Evolutionary conservation across 2,329 filamentous ascomycete genomes (phyloP).

Genomic region (Fusarium stilboides): DNA sequence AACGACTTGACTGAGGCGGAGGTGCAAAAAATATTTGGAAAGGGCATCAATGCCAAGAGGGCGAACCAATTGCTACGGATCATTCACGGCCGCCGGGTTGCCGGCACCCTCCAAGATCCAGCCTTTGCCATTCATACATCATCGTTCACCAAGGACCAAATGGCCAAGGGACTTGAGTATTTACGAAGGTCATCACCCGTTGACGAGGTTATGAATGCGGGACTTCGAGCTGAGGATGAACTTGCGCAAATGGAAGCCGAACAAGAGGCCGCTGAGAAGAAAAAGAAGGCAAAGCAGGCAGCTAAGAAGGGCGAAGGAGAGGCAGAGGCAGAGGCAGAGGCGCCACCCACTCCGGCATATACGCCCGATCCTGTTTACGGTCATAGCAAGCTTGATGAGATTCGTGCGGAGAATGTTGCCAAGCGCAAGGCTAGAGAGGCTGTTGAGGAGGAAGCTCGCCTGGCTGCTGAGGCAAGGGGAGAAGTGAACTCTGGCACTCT

Average conservation of each 20-base stretch:
- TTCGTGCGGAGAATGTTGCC: conserved; percentile 68
- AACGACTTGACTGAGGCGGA: conserved; percentile 66
- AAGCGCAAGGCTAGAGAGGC: conserved; percentile 64
- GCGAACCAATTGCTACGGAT: conserved; percentile 71
- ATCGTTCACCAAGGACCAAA: conserved; percentile 59
- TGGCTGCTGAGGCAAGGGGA: conserved; percentile 60
- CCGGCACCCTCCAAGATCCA: conserved; percentile 75
- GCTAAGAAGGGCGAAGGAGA: conserved; percentile 46
- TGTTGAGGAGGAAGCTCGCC: conserved; percentile 59
- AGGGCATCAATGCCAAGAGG: conserved; percentile 58
- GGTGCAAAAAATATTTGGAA: conserved; percentile 65
- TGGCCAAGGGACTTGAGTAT: conserved; percentile 66
- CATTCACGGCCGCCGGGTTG: conserved; percentile 74
- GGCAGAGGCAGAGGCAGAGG: conserved; percentile 11
- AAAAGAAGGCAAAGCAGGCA: conserved; percentile 41
- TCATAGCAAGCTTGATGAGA: conserved; percentile 68
- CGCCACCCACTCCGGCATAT: conserved; percentile 39
- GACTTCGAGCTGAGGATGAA: conserved; percentile 74
- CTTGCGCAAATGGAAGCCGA: conserved; percentile 66
- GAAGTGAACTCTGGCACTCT: conserved; percentile 58
- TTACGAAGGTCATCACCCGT: conserved; percentile 69
- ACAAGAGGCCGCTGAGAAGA: conserved; percentile 46
- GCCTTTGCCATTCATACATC: conserved; percentile 64
- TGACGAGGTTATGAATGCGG: conserved; percentile 73
- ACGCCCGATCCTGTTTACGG: conserved; percentile 70